Evolutionary conservation across 2,329 filamentous ascomycete species (phyloP), one percentile per base, ranked within the genome.

Genomic region (Trichoderma sp.): DNA sequence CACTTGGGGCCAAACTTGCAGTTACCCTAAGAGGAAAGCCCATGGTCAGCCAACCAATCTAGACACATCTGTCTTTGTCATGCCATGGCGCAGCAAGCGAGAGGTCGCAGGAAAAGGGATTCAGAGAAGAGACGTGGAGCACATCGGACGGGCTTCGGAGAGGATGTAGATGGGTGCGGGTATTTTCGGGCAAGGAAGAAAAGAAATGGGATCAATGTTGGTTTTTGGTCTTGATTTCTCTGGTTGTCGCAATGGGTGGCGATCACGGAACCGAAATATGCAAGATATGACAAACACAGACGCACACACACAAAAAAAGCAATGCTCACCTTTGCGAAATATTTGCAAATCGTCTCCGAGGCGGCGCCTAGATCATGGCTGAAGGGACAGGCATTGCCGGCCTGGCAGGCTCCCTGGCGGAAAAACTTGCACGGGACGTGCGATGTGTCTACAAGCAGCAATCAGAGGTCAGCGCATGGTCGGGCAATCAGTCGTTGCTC

Each of bases 391-490:
- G 95, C 94, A 81, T 93, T 93, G 77, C 96, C 96, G 71, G 96
- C 96, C 87, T 98, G 95, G 82, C 96, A 99, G 78, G 94, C 91
- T 81, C 95, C 95, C 85, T 97, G 94, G 68, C 94, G 91, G 83
- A 96, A 99, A 92, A 99, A 99, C 87, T 98, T 98, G 92, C 96
- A 99, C 50, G 96, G 96, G 58, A 99, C 96, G 85, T 98, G 96
- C 73, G 95, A 92, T 20, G 96, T 97, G 82, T 97, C 95, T 98
- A 74, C 73, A 74, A 74, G 71, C 71, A 74, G 75, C 58, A 67
- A 73, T 32, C 34, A 64, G 58, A 71, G 59, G 69, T 72, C 70
- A 74, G 71, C 59, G 71, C 36, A 67, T 34, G 30, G 13, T 23
- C 30, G 53, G 26, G 34, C 55, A 55, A 34, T 66, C 43, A 32